A percentile compares a stretch with the other conserved stretches of the same genome.
Evolutionary conservation across 371 early-diverging fungal species (phyloP).

Genomic region (Umbelopsis sp.): DNA sequence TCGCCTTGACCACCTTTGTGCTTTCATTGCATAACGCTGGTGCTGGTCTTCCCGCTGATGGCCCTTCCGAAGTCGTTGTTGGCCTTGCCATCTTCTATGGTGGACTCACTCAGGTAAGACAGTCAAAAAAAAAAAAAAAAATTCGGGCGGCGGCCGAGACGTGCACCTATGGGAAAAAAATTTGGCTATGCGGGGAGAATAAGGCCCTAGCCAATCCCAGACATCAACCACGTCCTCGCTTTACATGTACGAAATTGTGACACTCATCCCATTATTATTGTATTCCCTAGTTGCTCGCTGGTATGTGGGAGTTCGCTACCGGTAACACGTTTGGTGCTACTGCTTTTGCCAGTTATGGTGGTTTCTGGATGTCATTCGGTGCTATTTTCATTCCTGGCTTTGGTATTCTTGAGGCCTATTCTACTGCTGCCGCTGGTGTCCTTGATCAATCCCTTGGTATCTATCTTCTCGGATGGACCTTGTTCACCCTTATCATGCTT

Average conservation of each 20-base stretch:
- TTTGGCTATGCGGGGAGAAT: not conserved
- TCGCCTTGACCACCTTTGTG: slow-evolving; percentile 79
- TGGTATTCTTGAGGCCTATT: slow-evolving; percentile 47
- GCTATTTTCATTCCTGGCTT: slow-evolving; percentile 61
- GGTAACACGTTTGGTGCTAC: slow-evolving; percentile 85
- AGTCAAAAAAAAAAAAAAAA: not conserved
- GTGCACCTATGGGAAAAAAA: not conserved
- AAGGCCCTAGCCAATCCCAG: too few species aligned
- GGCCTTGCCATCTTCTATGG: slow-evolving; percentile 83
- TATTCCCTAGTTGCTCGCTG: slow-evolving; percentile 52
- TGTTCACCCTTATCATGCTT: slow-evolving; percentile 63
- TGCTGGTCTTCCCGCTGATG: slow-evolving; percentile 59
- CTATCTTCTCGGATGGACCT: slow-evolving; percentile 63
- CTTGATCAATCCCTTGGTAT: slow-evolving; percentile 62
- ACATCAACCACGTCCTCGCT: too few species aligned
- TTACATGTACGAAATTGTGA: not conserved
- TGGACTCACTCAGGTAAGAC: slow-evolving; percentile 71
- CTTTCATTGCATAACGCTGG: slow-evolving; percentile 70
- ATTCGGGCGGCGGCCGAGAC: too few species aligned
- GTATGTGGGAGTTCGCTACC: slow-evolving; percentile 77
- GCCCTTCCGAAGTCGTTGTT: slow-evolving; percentile 60
- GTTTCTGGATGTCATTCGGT: slow-evolving; percentile 77
- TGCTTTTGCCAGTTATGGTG: slow-evolving; percentile 78
- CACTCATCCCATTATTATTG: not conserved
- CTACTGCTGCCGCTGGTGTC: slow-evolving; percentile 30